Evolutionary conservation across 345 rosid genomes (phyloP), one percentile per base, ranked within the genome.

Genomic region (Brassica rapa): DNA sequence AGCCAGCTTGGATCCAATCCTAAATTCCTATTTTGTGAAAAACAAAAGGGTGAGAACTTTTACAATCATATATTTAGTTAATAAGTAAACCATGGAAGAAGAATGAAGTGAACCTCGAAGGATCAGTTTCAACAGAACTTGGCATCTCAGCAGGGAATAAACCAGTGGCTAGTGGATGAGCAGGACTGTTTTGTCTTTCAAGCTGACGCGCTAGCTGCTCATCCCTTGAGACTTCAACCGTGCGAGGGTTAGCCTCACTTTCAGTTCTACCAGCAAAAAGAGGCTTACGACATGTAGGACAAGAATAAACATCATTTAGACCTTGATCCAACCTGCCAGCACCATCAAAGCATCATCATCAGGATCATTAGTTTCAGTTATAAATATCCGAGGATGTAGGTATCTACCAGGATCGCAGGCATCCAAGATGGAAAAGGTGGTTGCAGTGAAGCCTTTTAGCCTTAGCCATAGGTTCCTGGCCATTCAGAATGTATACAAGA

Each of bases 381-480:
- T 64, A 68, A n/a, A 72, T 73, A 60, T 41, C 51, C 0, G 43
- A 65, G 67, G 67, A 12, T 55, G 16, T 67, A n/a, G 23, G 72
- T 39, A 63, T 69, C 37, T 55, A 95, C 99, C 98, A 95, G 78
- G 99, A 95, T 89, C 97, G 89, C 88, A 95, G 88, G 89, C 98
- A 95, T 73, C 89, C 92, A 77, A 95, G 98, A 87, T 95, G 99
- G 66, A 93, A 93, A 72, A 95, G 93, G 81, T 95, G 99, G 80
- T 82, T 89, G 87, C 99, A 95, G 76, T 86, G 83, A 53, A 95
- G 91, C 88, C 77, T 91, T 87, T 95, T 95, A 62, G 98, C 98
- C 87, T 90, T 95, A 51, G 93, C 97, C 99, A 95, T 95, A 74
- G 99, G 94, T 88, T 95, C 99, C 99, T 95, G 93, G 93, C 8